Evolutionary conservation across 2,329 filamentous ascomycete genomes (phyloP), one percentile per base, ranked within the genome.

Genomic region (Fusarium protoensiforme): DNA sequence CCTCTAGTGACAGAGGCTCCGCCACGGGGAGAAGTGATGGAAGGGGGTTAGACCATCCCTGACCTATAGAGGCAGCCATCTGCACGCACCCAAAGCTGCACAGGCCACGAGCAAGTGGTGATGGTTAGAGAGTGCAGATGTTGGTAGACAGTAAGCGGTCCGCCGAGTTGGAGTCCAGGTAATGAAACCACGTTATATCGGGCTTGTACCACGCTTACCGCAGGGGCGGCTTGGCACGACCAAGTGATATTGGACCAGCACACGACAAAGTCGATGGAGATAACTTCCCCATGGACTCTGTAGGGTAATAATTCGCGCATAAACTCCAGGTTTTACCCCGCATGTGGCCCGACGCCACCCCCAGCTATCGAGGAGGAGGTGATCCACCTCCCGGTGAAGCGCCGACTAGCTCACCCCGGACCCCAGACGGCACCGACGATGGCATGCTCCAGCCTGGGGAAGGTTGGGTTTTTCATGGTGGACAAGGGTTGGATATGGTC

Each of bases 301-400:
- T n/a, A 20, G 38, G 60, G 69, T 60, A 72, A 72, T 64, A 69
- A 69, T 69, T 53, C 63, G 60, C 69, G 67, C 60, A 54, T 18
- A 38, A 33, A 24, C 39, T 51, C 57, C 24, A n/a, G 43, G 31
- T 31, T 43, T 35, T 72, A 69, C 69, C 67, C 67, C 67, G 69
- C 69, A 72, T 64, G 29, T 39, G 22, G 53, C 53, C 41, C 58
- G 41, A 56, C 66, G 62, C 68, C 66, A 66, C 57, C 69, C 59
- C 69, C 69, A 61, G 67, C 46, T 62, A 48, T 61, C 46, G 18
- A 38, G 10, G 60, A 39, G 18, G 43, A 64, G 31, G 48, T 64
- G 65, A 58, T 69, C 69, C 69, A 67, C 61, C 64, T n/a, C 57
- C 64, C 64, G 35, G 41, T 65, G 31, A 51, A 43, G 54, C 61